Evolutionary conservation across 495 filamentous ascomycete genomes (phyloP), one percentile per base, ranked within the genome.

Genomic region (Hypoxylon perforatum): DNA sequence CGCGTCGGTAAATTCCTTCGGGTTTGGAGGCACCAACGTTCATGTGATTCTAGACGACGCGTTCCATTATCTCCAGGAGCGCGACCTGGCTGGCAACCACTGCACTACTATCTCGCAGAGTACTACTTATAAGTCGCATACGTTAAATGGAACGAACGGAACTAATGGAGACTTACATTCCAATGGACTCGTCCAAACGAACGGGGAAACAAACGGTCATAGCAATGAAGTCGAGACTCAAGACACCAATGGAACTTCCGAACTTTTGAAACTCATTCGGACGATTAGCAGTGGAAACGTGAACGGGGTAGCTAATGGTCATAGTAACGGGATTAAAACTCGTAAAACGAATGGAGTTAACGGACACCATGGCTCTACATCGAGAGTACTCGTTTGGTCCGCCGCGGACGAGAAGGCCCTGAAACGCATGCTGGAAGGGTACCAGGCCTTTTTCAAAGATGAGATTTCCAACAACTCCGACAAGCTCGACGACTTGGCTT

Each of bases 1-100:
- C 18, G 73, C 76, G 1, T 82, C 79, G 2, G 74, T 89, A 12
- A 88, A 86, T 56, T 85, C 78, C 11, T 88, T 85, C 50, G 87
- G 87, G 0, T 87, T 81, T 63, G 87, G 87, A 7, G 87, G 87
- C 3, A 73, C 83, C 12, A 89, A 89, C 65, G 77, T 80, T 0
- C 86, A 90, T 61, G 78, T 75, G 4, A 78, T 90, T 30, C 11
- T 90, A 0, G 86, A 90, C 35, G 76, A 75, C 33, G 72, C 63
- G 19, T 48, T 45, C 22, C 52, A 75, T 48, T 65, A 67, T 15
- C 41, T 70, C 14, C 55, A 44, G 49, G 57, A 63, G 2, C 64
- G 39, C 5, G 30, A 53, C 5, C 39, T 76, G 3, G 46, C 17
- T 7, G 73, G 65, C 21, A 72, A 74, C 10, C 73, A 75, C 41